Conservation (phyloP, 768 basidiomycete genomes). For the Lyophyllum semitale region DNA sequence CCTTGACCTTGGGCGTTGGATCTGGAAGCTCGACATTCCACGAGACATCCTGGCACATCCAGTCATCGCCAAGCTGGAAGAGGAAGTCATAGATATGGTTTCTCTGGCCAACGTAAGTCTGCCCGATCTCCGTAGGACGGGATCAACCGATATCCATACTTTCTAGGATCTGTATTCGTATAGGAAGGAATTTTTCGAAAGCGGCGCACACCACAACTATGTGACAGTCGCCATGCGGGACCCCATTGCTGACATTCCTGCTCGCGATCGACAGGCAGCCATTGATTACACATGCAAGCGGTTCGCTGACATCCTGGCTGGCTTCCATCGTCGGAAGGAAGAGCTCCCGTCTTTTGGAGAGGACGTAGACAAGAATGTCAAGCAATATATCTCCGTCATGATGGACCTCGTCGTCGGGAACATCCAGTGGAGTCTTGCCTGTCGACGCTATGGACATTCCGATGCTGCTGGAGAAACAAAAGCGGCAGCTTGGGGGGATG, state of each 20-base stretch:
- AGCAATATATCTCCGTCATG: not conserved
- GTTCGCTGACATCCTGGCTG: not conserved
- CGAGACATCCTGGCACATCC: not conserved
- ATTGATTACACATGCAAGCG: conserved; percentile 3
- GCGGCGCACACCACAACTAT: conserved; percentile 11
- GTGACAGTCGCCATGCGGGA: conserved; percentile 6
- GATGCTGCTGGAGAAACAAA: not conserved
- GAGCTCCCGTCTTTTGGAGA: conserved; percentile 5
- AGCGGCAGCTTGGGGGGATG: conserved; percentile 1
- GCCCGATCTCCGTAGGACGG: not conserved
- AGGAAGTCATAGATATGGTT: not conserved
- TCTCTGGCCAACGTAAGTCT: not conserved
- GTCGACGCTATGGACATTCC: conserved; percentile 4
- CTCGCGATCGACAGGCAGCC: conserved; percentile 2
- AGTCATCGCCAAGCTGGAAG: conserved; percentile 3
- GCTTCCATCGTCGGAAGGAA: not conserved
- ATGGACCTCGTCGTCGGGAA: conserved; percentile 8
- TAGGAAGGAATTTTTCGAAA: conserved; percentile 10
- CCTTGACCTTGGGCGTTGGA: conserved; percentile 10
- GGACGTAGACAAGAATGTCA: not conserved
- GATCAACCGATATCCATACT: not conserved
- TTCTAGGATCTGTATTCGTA: conserved; percentile 11
- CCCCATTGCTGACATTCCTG: not conserved
- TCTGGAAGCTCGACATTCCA: not conserved
- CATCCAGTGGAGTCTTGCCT: conserved; percentile 9